phyloP scores from a whole-genome alignment of 2,329 filamentous ascomycete genomes.

The Dothiorella sarmentorum region DNA sequence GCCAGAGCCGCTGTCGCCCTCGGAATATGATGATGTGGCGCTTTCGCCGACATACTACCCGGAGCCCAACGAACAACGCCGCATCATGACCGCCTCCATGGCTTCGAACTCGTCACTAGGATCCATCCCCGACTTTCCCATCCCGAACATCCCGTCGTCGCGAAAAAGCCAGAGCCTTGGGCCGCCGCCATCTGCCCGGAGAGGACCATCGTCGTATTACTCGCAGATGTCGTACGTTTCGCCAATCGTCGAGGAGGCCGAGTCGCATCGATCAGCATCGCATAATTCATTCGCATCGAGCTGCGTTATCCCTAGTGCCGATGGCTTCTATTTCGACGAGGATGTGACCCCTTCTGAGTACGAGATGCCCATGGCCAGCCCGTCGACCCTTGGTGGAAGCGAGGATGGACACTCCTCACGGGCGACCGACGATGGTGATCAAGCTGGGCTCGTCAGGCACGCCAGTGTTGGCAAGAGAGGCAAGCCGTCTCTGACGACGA shows the following conservation, averaged over 20 bases:
- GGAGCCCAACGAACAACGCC: conserved; percentile 27
- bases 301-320: conserved; percentile 45
- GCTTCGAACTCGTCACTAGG: conserved; percentile 41
- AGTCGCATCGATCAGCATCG: conserved; percentile 40
- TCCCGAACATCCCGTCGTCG: conserved; percentile 33
- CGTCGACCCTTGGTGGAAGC: not conserved
- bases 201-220: conserved; percentile 49
- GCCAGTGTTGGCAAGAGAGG: conserved; percentile 48
- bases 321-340: conserved; percentile 41
- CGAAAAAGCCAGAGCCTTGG: conserved; percentile 44
- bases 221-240: conserved; percentile 47
- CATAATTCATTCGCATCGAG: conserved; percentile 47
- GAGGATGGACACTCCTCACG: conserved; percentile 29
- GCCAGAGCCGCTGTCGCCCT: conserved; percentile 20
- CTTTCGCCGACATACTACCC: conserved; percentile 30
- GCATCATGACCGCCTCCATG: conserved; percentile 37
- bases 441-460: conserved; percentile 42
- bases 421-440: conserved; percentile 33
- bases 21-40: conserved; percentile 32
- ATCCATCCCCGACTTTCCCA: conserved; percentile 42
- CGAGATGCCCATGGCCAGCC: conserved; percentile 33
- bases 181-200: conserved; percentile 47
- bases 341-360: conserved; percentile 36
- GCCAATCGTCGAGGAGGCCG: conserved; percentile 48
- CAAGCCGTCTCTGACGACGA: conserved; percentile 47